Percentiles rank a stretch among this genome's conserved stretches.
phyloP scores from a whole-genome alignment of 208 protist species.

The Trypanosomatidae sp. region DNA sequence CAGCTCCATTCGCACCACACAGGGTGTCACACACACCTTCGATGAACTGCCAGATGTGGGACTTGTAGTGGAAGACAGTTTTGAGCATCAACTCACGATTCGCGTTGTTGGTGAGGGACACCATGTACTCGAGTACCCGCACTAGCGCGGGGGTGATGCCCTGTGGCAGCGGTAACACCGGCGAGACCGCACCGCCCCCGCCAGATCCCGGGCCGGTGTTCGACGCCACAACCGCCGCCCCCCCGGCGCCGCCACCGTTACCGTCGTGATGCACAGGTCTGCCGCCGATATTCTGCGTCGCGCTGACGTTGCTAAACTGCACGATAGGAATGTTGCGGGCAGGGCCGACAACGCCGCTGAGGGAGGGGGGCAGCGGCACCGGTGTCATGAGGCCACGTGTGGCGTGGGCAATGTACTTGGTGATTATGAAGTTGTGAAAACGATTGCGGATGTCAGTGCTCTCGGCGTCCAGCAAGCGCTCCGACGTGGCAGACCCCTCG shows the following conservation, averaged over 20 bases:
- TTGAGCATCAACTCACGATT: slow-evolving; percentile 62
- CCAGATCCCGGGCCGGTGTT: slow-evolving; percentile 9
- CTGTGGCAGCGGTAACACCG: slow-evolving; percentile 32
- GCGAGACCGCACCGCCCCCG: neutral
- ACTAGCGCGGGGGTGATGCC: slow-evolving; percentile 60
- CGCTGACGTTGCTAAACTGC: slow-evolving; percentile 35
- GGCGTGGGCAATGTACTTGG: slow-evolving; percentile 58
- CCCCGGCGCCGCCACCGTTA: slow-evolving; percentile 3
- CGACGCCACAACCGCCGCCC: neutral
- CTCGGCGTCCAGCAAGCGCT: slow-evolving; percentile 44
- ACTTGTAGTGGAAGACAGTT: slow-evolving; percentile 62
- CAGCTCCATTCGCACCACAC: slow-evolving; percentile 13
- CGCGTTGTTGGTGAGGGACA: slow-evolving; percentile 31
- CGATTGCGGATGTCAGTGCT: slow-evolving; percentile 41
- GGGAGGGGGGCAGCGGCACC: slow-evolving; percentile 41
- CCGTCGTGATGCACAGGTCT: slow-evolving; percentile 6
- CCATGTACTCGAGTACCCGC: slow-evolving; percentile 63
- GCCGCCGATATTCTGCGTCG: slow-evolving; percentile 13
- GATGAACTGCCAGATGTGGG: slow-evolving; percentile 57
- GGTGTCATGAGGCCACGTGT: slow-evolving; percentile 36
- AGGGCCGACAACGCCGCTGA: slow-evolving; percentile 8
- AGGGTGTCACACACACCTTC: slow-evolving; percentile 46
- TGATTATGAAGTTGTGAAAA: slow-evolving; percentile 74
- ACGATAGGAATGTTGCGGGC: slow-evolving; percentile 35
- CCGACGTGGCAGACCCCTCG: slow-evolving; percentile 45